These are phyloP conservation scores for Ophiostoma piceae DNA, from an alignment of 2,329 filamentous ascomycete species.

Conservation along the genomic window DNA sequence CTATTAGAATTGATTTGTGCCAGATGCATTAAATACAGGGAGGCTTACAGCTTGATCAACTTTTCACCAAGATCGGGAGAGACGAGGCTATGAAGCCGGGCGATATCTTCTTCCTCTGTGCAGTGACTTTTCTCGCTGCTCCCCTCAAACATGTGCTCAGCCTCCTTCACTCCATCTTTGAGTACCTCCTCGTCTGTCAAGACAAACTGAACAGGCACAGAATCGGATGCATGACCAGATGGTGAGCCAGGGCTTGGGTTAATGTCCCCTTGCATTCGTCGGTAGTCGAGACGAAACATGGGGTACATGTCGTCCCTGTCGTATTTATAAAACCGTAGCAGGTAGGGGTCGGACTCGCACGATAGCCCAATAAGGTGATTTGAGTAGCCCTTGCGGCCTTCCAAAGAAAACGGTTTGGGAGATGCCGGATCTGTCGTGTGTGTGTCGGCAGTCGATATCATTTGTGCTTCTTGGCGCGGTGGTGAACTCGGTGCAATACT, in stretches of 20 bases:
- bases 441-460: not conserved
- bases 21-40: not conserved
- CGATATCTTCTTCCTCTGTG: conserved; percentile 21
- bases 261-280: conserved; percentile 22
- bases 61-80: not conserved
- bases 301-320: conserved; percentile 27
- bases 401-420: not conserved
- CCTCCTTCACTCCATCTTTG: conserved; percentile 10
- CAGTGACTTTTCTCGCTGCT: conserved; percentile 13
- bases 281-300: conserved; percentile 30
- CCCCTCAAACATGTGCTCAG: conserved; percentile 24
- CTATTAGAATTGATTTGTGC: not conserved
- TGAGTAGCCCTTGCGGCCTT: conserved; percentile 26
- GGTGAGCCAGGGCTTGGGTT: conserved; percentile 28
- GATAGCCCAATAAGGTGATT: conserved; percentile 29
- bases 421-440: not conserved
- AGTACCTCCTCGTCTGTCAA: not conserved
- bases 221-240: not conserved
- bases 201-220: not conserved
- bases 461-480: not conserved
- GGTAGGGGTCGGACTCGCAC: conserved; percentile 30
- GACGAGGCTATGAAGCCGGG: not conserved
- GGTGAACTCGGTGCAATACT: not conserved
- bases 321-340: conserved; percentile 29
- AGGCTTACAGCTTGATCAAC: not conserved